phyloP scores from a whole-genome alignment of 306 rosid genomes.

The Astragalus glycyphyllos region DNA sequence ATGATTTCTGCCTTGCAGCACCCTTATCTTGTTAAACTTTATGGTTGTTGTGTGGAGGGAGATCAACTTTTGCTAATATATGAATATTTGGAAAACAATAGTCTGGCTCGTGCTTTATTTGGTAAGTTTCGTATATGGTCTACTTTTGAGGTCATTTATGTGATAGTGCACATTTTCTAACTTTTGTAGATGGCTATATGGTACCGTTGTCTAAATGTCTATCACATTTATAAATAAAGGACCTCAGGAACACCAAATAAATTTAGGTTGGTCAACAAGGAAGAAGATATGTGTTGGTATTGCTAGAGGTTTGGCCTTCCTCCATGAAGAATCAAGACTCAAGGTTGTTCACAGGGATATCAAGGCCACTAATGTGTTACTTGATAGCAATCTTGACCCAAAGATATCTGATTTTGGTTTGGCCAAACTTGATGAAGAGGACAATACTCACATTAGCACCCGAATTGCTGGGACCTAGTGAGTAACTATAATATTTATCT shows the following conservation, averaged over 20 bases:
- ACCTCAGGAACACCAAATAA: not conserved
- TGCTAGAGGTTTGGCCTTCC: constrained; percentile 62
- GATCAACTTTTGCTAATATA: constrained; percentile 54
- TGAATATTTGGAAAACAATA: constrained; percentile 65
- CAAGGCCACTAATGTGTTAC: constrained; percentile 58
- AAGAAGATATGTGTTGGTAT: constrained; percentile 61
- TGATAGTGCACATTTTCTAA: not conserved
- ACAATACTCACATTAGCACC: constrained; percentile 56
- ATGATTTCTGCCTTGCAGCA: constrained; percentile 67
- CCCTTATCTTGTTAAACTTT: constrained; percentile 55
- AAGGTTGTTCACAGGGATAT: constrained; percentile 72
- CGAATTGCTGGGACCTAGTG: constrained; percentile 56
- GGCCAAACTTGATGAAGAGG: constrained; percentile 65
- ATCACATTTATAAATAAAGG: constrained; percentile 30
- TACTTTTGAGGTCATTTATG: not conserved
- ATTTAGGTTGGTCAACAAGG: constrained; percentile 62
- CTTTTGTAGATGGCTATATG: not conserved
- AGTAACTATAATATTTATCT: not conserved
- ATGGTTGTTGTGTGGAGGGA: constrained; percentile 51
- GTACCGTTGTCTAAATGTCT: not conserved
- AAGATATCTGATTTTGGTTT: constrained; percentile 68
- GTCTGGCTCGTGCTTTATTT: constrained; percentile 56
- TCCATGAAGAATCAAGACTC: constrained; percentile 73
- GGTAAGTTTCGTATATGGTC: constrained; percentile 41
- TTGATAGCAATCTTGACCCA: constrained; percentile 44